These are phyloP conservation scores for Solanum pimpinellifolium DNA, from an alignment of 257 asterid genomes.

Conservation along the genomic window DNA sequence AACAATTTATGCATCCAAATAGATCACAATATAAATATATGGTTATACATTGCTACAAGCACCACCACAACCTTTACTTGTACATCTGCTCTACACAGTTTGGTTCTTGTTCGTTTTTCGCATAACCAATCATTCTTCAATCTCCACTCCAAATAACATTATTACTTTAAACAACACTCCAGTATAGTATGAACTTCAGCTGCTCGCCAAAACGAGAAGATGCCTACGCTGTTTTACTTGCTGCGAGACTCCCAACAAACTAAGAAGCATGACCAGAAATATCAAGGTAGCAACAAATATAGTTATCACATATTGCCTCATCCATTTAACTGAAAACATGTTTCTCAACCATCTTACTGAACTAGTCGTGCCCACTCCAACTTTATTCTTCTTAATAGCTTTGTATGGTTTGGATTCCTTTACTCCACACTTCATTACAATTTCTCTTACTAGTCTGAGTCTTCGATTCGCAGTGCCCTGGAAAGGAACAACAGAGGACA, in stretches of 20 bases:
- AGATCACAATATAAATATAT: background rate
- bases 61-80: background rate
- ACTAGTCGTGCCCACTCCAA: background rate
- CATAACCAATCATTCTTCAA: background rate
- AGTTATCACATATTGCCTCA: background rate
- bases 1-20: background rate
- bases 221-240: background rate
- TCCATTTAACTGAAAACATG: background rate
- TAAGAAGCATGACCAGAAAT: background rate
- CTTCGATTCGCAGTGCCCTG: slow-evolving; percentile 62
- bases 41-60: background rate
- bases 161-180: background rate
- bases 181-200: background rate
- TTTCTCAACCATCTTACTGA: background rate
- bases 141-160: background rate
- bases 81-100: background rate
- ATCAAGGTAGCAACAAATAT: background rate
- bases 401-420: background rate
- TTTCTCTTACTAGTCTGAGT: slow-evolving; percentile 25
- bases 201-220: background rate
- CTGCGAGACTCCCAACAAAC: background rate
- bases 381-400: background rate
- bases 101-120: background rate
- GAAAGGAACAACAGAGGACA: slow-evolving; percentile 7
- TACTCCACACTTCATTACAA: background rate